Evolutionary conservation across 139 green algal genomes (phyloP), one percentile per base, ranked within the genome.

Genomic region (Asterochloris erici): DNA sequence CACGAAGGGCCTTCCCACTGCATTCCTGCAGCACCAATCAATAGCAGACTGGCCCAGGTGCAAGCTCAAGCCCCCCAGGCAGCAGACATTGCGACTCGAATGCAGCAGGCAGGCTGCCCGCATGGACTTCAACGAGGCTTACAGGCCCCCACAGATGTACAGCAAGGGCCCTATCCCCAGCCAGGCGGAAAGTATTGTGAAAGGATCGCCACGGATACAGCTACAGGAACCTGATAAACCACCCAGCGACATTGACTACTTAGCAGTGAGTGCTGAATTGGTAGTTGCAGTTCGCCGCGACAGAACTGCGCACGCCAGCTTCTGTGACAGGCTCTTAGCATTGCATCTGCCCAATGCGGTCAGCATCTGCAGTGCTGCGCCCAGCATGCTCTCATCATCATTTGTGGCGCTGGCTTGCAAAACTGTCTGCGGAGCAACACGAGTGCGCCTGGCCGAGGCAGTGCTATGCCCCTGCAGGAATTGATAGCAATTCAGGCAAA

Each of bases 401-500:
- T 16, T 0, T 21, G 0, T 27, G 10, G 16, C 14, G 2, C 16
- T 14, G 38, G 62, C 38, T 23, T 1, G 47, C 54, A 63, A 14
- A 11, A 28, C 28, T 78, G 23, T 60, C 10, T 54, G 28, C 23
- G 38, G 16, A 63, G 81, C 23, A 15, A 29, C 14, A 64, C 17
- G 24, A 74, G 28, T 10, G 14, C 38, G 14, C 28, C 68, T 54
- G 24, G 17, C 62, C 79, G 23, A n/a, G 66, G 15, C 15, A 80
- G 75, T 23, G 60, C 63, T 81, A 21, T 64, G 47, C 9, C n/a
- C 66, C 17, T 88, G 84, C 92, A 99, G 95, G 96, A 99, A 88
- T 93, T 99, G 61, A 86, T 99, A 61, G 97, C 97, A 27, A 99
- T 99, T 73, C 95, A 99, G 85, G 91, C 94, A 77, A 91, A 96